A percentile compares a stretch with the other conserved stretches of the same genome.
phyloP scores from a whole-genome alignment of 2,329 filamentous ascomycete genomes.

The Aspergillus pseudoglaucus region DNA sequence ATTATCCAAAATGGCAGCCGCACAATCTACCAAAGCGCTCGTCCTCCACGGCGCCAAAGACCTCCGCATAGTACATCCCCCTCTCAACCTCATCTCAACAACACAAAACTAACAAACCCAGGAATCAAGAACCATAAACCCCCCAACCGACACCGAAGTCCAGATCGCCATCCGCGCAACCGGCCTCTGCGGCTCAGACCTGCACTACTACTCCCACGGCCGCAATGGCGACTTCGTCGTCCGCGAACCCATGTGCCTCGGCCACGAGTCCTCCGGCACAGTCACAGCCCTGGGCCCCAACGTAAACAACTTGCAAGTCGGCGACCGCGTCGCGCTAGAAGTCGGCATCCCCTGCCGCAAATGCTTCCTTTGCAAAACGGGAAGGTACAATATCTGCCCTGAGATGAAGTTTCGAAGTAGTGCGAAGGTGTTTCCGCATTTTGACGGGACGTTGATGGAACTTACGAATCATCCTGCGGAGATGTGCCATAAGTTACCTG shows the following conservation, averaged over 20 bases:
- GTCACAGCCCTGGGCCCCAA: constrained; percentile 63
- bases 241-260: constrained; percentile 72
- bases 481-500: constrained; percentile 55
- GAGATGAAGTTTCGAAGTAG: constrained; percentile 53
- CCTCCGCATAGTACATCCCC: constrained; percentile 48
- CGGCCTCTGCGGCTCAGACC: constrained; percentile 64
- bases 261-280: constrained; percentile 71
- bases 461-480: constrained; percentile 55
- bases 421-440: constrained; percentile 55
- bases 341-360: constrained; percentile 76
- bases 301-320: constrained; percentile 57
- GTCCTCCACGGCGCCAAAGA: constrained; percentile 58
- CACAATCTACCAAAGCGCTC: constrained; percentile 30
- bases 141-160: constrained; percentile 50
- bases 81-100: neutral
- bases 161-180: constrained; percentile 60
- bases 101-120: constrained; percentile 22
- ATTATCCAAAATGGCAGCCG: constrained; percentile 13
- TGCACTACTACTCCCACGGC: constrained; percentile 82
- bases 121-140: constrained; percentile 47
- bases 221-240: constrained; percentile 82
- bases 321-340: constrained; percentile 87
- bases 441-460: constrained; percentile 59
- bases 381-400: constrained; percentile 58
- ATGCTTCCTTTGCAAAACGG: constrained; percentile 50